Evolutionary conservation across 2,329 filamentous ascomycete species (phyloP).

Genomic region (Zymoseptoria passerinii): DNA sequence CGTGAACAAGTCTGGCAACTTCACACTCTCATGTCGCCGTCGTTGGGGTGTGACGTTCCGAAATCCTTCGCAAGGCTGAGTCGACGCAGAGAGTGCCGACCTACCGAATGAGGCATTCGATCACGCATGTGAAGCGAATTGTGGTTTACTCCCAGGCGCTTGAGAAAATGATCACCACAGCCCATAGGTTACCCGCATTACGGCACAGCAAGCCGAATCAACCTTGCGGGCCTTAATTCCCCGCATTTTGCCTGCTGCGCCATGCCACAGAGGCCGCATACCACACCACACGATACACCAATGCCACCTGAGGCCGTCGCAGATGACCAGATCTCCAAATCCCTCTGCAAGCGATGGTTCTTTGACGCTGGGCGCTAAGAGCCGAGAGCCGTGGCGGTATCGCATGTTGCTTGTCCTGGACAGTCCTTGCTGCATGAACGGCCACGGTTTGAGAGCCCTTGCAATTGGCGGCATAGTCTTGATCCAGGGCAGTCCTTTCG

Average conservation of each 20-base stretch:
- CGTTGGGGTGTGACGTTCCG: neutral
- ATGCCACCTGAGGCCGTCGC: neutral
- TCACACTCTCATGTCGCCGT: too few relatives aligned
- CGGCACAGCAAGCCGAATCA: neutral
- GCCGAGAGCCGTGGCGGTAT: neutral
- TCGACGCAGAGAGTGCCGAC: neutral
- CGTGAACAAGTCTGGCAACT: too few relatives aligned
- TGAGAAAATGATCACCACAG: too few relatives aligned
- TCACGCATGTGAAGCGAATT: neutral
- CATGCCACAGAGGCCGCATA: neutral
- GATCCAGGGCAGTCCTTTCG: neutral
- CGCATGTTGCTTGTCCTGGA: neutral
- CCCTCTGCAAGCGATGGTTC: neutral
- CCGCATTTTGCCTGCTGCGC: neutral
- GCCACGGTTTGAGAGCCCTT: neutral
- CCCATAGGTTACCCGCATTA: neutral
- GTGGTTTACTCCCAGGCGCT: too few relatives aligned
- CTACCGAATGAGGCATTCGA: neutral
- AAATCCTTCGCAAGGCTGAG: neutral
- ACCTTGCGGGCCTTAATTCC: neutral
- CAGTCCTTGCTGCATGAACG: neutral
- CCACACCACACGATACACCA: neutral
- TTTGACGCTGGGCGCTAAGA: neutral
- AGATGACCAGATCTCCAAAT: neutral
- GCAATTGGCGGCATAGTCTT: neutral